phyloP scores from a whole-genome alignment of 2,329 filamentous ascomycete genomes.

The Aspergillus fumigatiaffinis region DNA sequence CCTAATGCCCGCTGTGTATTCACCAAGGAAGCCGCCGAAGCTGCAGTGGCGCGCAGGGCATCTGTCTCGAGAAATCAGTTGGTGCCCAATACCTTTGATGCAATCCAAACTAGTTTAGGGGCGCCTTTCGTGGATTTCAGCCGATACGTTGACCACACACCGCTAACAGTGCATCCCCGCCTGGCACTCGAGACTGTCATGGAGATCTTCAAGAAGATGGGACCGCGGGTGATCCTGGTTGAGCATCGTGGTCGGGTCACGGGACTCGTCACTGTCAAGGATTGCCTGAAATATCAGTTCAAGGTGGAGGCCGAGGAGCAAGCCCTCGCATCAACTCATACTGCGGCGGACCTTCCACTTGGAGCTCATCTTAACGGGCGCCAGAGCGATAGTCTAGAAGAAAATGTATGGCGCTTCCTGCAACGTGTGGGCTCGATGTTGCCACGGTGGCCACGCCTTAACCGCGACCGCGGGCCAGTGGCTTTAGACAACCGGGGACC shows the following conservation, averaged over 20 bases:
- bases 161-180: conserved; percentile 84
- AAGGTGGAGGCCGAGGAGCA: conserved; percentile 86
- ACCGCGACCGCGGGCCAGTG: conserved; percentile 12
- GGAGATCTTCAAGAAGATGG: conserved; percentile 98
- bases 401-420: conserved; percentile 36
- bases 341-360: conserved; percentile 18
- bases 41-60: conserved; percentile 28
- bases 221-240: conserved; percentile 85
- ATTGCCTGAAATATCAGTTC: conserved; percentile 96
- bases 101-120: conserved; percentile 53
- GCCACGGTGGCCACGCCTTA: conserved; percentile 14
- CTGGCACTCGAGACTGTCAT: conserved; percentile 94
- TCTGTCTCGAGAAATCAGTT: conserved; percentile 20
- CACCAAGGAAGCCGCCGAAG: conserved; percentile 47
- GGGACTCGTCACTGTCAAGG: conserved; percentile 91
- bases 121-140: conserved; percentile 70
- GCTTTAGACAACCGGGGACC: conserved; percentile 10
- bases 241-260: conserved; percentile 81
- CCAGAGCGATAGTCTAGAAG: conserved; percentile 27
- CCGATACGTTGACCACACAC: conserved; percentile 83
- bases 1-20: conserved; percentile 72
- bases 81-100: conserved; percentile 56
- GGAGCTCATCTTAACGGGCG: conserved; percentile 18
- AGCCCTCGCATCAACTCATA: conserved; percentile 32
- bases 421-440: conserved; percentile 27